Conservation (phyloP, 2,329 filamentous ascomycete species). For the Monilinia aucupariae region DNA sequence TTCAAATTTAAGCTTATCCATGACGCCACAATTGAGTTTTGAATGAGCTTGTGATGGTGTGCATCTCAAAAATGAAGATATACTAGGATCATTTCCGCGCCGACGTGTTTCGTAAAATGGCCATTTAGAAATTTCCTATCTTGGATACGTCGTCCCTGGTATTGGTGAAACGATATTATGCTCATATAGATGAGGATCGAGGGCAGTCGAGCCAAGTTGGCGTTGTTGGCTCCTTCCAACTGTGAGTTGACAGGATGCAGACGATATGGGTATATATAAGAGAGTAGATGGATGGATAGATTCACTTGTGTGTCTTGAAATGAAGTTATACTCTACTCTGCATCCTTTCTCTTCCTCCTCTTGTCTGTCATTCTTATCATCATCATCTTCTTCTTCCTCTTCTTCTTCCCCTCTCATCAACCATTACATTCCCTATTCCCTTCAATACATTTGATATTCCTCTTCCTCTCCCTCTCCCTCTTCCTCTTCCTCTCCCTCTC, state of each 20-base stretch:
- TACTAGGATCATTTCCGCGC: not conserved
- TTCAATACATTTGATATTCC: not conserved
- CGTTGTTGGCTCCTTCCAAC: not conserved
- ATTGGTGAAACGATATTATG: not conserved
- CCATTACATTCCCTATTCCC: not conserved
- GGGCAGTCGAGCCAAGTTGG: too few species aligned
- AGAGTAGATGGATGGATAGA: not conserved
- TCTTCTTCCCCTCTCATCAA: too few species aligned
- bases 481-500: too few species aligned
- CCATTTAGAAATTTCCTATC: not conserved
- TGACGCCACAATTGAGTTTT: not conserved
- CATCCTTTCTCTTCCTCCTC: too few species aligned
- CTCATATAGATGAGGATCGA: not conserved
- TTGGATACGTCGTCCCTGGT: too few species aligned
- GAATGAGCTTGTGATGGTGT: not conserved
- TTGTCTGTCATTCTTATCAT: too few species aligned
- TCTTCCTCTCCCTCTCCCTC: not conserved
- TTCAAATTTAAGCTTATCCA: not conserved
- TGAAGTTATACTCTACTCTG: not conserved
- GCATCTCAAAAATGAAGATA: not conserved
- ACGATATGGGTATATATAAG: too few species aligned
- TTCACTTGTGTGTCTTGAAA: conserved; percentile 3
- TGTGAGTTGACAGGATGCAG: not conserved
- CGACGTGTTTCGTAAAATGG: not conserved
- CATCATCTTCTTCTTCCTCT: not conserved